Conservation (phyloP, 352 stramenopile genomes). For the Pythium dissotocum region DNA sequence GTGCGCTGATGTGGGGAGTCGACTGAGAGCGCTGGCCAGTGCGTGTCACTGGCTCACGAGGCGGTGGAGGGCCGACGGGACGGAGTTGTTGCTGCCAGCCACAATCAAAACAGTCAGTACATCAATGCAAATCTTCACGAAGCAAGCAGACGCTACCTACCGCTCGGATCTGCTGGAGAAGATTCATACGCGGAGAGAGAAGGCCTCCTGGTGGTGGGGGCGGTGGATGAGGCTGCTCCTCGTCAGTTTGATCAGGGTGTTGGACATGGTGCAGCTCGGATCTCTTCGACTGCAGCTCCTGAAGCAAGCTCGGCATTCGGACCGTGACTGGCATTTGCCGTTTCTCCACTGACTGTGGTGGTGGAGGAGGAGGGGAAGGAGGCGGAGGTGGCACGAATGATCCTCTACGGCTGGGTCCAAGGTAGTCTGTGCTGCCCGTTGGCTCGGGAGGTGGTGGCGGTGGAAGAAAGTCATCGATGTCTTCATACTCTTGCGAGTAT, state of each 20-base stretch:
- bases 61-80: slow-evolving; percentile 31
- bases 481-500: slow-evolving; percentile 4
- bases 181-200: slow-evolving; percentile 29
- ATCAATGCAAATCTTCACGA: neutral
- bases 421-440: neutral
- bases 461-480: slow-evolving; percentile 9
- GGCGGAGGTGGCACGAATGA: slow-evolving; percentile 13
- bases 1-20: slow-evolving; percentile 15
- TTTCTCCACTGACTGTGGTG: slow-evolving; percentile 1
- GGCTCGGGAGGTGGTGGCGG: slow-evolving; percentile 7
- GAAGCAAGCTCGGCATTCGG: slow-evolving; percentile 10
- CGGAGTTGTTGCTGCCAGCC: slow-evolving; percentile 50
- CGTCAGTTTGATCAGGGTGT: neutral
- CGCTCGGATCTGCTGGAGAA: slow-evolving; percentile 57
- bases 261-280: slow-evolving; percentile 19
- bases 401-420: neutral
- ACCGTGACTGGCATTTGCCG: neutral
- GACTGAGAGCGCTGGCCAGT: slow-evolving; percentile 2
- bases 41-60: slow-evolving; percentile 5
- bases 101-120: neutral
- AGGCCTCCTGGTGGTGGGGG: slow-evolving; percentile 5
- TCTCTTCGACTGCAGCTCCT: slow-evolving; percentile 16
- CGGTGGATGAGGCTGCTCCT: slow-evolving; percentile 2
- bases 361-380: slow-evolving; percentile 9
- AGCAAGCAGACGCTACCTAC: slow-evolving; percentile 14